A percentile compares a stretch with the other conserved stretches of the same genome.
Evolutionary conservation across 2,329 filamentous ascomycete species (phyloP).

Genomic region (Cladosporium sp.): DNA sequence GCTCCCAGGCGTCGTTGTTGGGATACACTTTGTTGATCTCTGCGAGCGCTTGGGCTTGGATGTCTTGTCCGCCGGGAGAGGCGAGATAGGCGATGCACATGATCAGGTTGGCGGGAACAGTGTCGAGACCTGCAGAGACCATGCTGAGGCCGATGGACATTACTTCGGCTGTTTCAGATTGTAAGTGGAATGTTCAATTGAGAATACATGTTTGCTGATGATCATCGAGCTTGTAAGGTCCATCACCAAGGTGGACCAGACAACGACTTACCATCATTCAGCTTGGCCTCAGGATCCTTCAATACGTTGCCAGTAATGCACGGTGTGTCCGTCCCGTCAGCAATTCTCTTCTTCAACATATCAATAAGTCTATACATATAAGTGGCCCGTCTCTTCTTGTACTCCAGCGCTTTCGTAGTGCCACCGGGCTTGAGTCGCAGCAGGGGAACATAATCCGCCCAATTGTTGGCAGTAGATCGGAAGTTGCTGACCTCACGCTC

Average conservation of each 20-base stretch:
- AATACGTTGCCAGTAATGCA: constrained; percentile 68
- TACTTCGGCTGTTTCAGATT: constrained; percentile 56
- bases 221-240: constrained; percentile 6
- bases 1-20: constrained; percentile 70
- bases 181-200: constrained; percentile 20
- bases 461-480: constrained; percentile 75
- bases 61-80: constrained; percentile 61
- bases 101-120: constrained; percentile 72
- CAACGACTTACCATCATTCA: constrained; percentile 58
- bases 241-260: constrained; percentile 43
- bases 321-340: constrained; percentile 60
- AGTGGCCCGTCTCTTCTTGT: constrained; percentile 63
- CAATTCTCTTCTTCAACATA: constrained; percentile 58
- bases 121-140: constrained; percentile 77
- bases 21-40: constrained; percentile 71
- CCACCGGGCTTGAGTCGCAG: constrained; percentile 61
- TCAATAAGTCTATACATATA: constrained; percentile 57
- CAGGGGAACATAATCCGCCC: constrained; percentile 73
- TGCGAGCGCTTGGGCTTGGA: constrained; percentile 65
- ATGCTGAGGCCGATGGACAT: constrained; percentile 79
- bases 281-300: constrained; percentile 64
- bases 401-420: constrained; percentile 61
- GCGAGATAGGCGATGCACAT: constrained; percentile 75
- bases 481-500: constrained; percentile 74
- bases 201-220: constrained; percentile 14